phyloP scores from a whole-genome alignment of 228 moss, liverwort and hornwort species.

The Sphagnum magellanicum region DNA sequence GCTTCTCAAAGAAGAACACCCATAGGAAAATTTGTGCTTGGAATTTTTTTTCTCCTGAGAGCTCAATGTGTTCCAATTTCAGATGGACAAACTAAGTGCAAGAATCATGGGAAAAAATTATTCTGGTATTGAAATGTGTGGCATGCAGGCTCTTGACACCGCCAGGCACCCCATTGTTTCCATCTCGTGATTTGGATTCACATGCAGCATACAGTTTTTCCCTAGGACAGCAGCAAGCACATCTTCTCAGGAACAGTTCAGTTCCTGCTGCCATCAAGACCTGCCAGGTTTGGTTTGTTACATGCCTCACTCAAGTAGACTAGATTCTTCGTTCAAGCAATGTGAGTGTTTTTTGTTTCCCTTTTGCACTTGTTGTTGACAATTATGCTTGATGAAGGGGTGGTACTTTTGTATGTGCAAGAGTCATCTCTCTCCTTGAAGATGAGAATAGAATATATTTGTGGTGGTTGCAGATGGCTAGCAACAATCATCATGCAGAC shows the following conservation, averaged over 20 bases:
- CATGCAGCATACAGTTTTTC: slow-evolving; percentile 21
- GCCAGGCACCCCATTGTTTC: slow-evolving; percentile 84
- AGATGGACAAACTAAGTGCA: too few relatives aligned
- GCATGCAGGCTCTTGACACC: slow-evolving; percentile 65
- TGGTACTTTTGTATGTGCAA: too few relatives aligned
- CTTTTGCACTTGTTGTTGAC: too few relatives aligned
- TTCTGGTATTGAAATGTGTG: too few relatives aligned
- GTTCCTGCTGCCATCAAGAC: slow-evolving; percentile 39
- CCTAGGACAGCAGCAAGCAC: slow-evolving; percentile 19
- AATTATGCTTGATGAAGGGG: too few relatives aligned
- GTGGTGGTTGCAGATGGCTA: background rate
- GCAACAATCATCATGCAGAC: slow-evolving; percentile 11
- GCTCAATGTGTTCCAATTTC: too few relatives aligned
- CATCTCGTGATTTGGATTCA: slow-evolving; percentile 64
- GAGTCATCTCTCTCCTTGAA: background rate
- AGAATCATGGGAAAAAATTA: too few relatives aligned
- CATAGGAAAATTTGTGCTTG: too few relatives aligned
- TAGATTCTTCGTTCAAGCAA: background rate
- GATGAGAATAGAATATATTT: background rate
- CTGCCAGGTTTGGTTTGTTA: slow-evolving; percentile 14
- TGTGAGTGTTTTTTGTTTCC: too few relatives aligned
- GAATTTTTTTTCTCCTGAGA: too few relatives aligned
- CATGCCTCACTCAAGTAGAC: too few relatives aligned
- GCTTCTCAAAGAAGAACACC: too few relatives aligned
- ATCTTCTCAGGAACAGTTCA: slow-evolving; percentile 26